A percentile compares a stretch with the other conserved stretches of the same genome.
These are phyloP conservation scores for Nelumbo lutea DNA, from an alignment of 164 flowering plant species.

Conservation along the genomic window DNA sequence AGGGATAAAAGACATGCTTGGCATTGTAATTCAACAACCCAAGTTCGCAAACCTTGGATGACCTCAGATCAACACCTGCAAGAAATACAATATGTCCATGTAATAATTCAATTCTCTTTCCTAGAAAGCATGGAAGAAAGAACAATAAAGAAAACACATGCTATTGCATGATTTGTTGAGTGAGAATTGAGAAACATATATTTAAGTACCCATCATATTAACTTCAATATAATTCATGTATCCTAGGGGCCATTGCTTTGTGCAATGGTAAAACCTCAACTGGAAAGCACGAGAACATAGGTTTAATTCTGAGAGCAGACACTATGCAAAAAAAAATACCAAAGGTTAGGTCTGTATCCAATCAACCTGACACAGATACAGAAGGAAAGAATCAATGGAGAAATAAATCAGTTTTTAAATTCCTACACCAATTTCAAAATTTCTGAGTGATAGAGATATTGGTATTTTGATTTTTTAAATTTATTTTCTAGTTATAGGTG, in stretches of 20 bases:
- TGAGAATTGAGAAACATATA: background rate
- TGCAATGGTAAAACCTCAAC: background rate
- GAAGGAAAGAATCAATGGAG: too few species aligned
- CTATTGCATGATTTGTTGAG: background rate
- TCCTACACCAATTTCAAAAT: too few species aligned
- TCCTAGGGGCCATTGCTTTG: background rate
- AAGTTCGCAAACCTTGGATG: slow-evolving; percentile 87
- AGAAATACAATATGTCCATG: slow-evolving; percentile 4
- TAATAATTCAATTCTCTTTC: background rate
- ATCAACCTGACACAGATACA: too few species aligned
- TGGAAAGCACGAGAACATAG: too few species aligned
- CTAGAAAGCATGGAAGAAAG: background rate
- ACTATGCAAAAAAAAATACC: too few species aligned
- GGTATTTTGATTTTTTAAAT: too few species aligned
- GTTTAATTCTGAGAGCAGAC: too few species aligned
- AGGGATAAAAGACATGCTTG: slow-evolving; percentile 58
- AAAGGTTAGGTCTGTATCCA: too few species aligned
- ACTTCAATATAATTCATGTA: background rate
- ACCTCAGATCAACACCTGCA: slow-evolving; percentile 88
- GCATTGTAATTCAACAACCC: slow-evolving; percentile 73
- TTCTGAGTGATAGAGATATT: too few species aligned
- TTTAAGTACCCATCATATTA: too few species aligned
- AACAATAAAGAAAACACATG: background rate
- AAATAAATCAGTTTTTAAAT: too few species aligned
- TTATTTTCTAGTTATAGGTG: too few species aligned